Conservation (phyloP, 2,329 filamentous ascomycete genomes). For the Phymatotrichopsis omnivora region DNA sequence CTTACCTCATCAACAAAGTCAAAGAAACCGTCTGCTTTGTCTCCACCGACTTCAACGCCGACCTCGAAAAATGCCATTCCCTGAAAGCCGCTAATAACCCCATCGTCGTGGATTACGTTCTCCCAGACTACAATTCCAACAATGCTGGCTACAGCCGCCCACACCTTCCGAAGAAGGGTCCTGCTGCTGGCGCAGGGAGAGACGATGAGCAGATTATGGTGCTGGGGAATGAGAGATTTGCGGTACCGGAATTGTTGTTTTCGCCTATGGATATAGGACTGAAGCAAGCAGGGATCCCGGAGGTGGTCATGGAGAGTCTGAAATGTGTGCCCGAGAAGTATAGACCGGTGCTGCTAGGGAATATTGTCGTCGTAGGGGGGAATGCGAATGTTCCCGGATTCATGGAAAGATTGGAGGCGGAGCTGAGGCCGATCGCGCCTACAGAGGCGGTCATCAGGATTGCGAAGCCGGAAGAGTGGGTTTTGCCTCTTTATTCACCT, state of each 20-base stretch:
- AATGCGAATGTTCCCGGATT: slow-evolving; percentile 74
- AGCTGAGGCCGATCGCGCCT: slow-evolving; percentile 60
- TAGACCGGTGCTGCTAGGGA: slow-evolving; percentile 73
- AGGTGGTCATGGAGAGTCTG: slow-evolving; percentile 72
- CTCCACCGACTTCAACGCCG: slow-evolving; percentile 60
- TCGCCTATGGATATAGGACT: slow-evolving; percentile 76
- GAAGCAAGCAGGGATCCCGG: slow-evolving; percentile 68
- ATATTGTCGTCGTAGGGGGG: slow-evolving; percentile 81
- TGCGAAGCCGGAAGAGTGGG: slow-evolving; percentile 55
- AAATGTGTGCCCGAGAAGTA: slow-evolving; percentile 66
- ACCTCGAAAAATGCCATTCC: slow-evolving; percentile 63
- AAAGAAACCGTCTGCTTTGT: slow-evolving; percentile 86
- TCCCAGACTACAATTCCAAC: slow-evolving; percentile 64
- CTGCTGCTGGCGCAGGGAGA: slow-evolving; percentile 1
- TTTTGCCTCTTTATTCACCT: slow-evolving; percentile 38
- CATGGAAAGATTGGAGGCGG: slow-evolving; percentile 61
- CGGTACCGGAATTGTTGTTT: slow-evolving; percentile 82
- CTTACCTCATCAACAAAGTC: slow-evolving; percentile 87
- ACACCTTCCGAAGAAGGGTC: slow-evolving; percentile 18
- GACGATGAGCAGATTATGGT: slow-evolving; percentile 66
- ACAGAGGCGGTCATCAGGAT: slow-evolving; percentile 71
- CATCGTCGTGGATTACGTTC: slow-evolving; percentile 80
- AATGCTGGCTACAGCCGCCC: slow-evolving; percentile 44
- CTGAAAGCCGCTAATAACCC: slow-evolving; percentile 34
- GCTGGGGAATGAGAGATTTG: slow-evolving; percentile 83